These are phyloP conservation scores for Fusarium fujikuroi DNA, from an alignment of 2,329 filamentous ascomycete genomes.

Conservation along the genomic window DNA sequence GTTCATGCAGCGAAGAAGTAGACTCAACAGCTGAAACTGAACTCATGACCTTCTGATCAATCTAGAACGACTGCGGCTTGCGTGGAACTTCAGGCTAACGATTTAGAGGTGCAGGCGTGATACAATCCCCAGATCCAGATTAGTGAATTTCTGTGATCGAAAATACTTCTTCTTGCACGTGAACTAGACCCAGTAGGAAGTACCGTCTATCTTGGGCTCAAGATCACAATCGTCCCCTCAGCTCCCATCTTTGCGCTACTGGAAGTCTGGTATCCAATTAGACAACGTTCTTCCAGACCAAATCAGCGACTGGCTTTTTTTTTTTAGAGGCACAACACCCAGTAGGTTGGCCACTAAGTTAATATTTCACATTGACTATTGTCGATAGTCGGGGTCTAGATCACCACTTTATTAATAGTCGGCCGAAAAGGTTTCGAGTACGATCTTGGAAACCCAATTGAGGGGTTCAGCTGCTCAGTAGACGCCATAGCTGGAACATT, in stretches of 20 bases:
- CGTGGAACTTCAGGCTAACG: background rate
- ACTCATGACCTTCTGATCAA: background rate
- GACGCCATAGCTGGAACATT: background rate
- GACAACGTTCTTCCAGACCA: accelerated
- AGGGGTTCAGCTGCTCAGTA: background rate
- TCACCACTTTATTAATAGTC: background rate
- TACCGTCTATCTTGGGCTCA: background rate
- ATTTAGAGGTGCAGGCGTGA: background rate
- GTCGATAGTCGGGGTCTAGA: background rate
- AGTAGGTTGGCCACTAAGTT: background rate
- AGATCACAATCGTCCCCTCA: background rate
- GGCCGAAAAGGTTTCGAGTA: background rate
- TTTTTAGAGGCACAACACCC: background rate
- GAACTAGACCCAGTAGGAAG: accelerated
- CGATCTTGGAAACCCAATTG: background rate
- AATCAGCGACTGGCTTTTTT: too few species aligned
- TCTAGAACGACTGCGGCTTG: background rate
- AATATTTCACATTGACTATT: background rate
- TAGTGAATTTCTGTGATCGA: accelerated
- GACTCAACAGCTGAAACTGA: background rate
- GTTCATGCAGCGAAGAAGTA: too few species aligned
- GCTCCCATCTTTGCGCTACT: background rate
- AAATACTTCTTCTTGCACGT: background rate
- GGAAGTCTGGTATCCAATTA: background rate
- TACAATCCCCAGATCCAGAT: background rate